Evolutionary conservation across 768 basidiomycete species (phyloP).

Genomic region (Fomitopsis serialis): DNA sequence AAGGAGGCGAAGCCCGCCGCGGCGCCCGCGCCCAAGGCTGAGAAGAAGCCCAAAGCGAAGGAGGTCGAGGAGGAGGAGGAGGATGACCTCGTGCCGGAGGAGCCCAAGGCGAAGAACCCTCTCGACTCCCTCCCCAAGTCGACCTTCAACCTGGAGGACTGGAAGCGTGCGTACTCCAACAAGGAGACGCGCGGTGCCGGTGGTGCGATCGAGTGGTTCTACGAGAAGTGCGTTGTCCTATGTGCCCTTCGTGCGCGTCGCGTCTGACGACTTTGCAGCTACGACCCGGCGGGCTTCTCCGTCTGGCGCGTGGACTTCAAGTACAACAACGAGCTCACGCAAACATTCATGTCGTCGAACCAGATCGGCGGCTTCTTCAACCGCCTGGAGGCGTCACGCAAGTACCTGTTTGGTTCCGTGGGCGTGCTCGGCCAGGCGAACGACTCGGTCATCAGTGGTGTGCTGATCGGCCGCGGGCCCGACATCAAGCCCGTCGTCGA

Average conservation of each 20-base stretch:
- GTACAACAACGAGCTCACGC: slow-evolving; percentile 91
- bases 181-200: slow-evolving; percentile 84
- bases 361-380: slow-evolving; percentile 95
- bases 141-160: slow-evolving; percentile 86
- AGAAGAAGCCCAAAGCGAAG: slow-evolving; percentile 49
- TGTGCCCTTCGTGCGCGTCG: neutral
- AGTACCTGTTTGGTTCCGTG: slow-evolving; percentile 91
- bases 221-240: slow-evolving; percentile 66
- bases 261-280: slow-evolving; percentile 38
- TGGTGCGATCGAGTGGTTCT: slow-evolving; percentile 93
- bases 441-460: slow-evolving; percentile 78
- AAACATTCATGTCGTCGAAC: slow-evolving; percentile 92
- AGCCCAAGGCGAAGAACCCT: slow-evolving; percentile 93
- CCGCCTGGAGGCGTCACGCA: slow-evolving; percentile 94
- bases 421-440: slow-evolving; percentile 83
- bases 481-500: slow-evolving; percentile 66
- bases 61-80: slow-evolving; percentile 65
- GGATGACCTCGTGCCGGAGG: slow-evolving; percentile 70
- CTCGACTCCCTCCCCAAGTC: slow-evolving; percentile 89
- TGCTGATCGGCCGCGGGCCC: slow-evolving; percentile 76
- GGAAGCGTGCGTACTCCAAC: slow-evolving; percentile 98
- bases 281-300: slow-evolving; percentile 86
- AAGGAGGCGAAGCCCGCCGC: slow-evolving; percentile 33
- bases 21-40: slow-evolving; percentile 27
- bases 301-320: slow-evolving; percentile 93